Evolutionary conservation across 768 basidiomycete genomes (phyloP), one percentile per base, ranked within the genome.

Genomic region (Agaricus blazei): DNA sequence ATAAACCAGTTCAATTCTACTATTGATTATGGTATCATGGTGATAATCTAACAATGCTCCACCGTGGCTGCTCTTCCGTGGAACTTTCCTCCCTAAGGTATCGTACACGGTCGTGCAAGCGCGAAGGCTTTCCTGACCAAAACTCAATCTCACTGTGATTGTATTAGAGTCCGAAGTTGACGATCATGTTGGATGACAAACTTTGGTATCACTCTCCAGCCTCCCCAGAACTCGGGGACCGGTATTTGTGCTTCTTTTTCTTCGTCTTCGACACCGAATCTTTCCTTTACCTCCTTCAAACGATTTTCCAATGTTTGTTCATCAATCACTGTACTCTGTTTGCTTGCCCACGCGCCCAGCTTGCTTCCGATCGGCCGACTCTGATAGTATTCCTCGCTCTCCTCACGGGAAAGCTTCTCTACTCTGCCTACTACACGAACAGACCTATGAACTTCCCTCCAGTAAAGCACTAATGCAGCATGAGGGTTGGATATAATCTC

Each of bases 91-190:
- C 66, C n/a, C 82, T 83, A 48, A 81, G 72, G 68, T 93, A 93
- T 26, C 82, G 83, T 58, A 96, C 82, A 43, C 95, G 85, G 68
- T 98, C 94, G 62, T 98, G 95, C 48, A 98, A 74, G 38, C 96
- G 81, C 26, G 92, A 95, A n/a, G 92, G 91, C 63, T 93, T 89
- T 29, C 96, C 96, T n/a, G 82, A 79, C 96, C 96, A 98, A 68
- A 98, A 98, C 66, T 98, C 96, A 49, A 98, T 78, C 72, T 98
- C 96, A 57, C 94, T 97, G 63, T 49, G 58, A 41, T 52, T 45
- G 52, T 65, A 37, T 64, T 45, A 48, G 29, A 54, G 53, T 11
- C 19, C n/a, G 41, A n/a, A 55, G n/a, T 12, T 9, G 1, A 26
- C 41, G 29, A 48, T 34, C 15, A 57, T 48, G 28, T 42, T 23